Percentiles rank a stretch among this genome's conserved stretches.
These are phyloP conservation scores for Ramularia collo-cygni DNA, from an alignment of 2,329 filamentous ascomycete genomes.

Conservation along the genomic window DNA sequence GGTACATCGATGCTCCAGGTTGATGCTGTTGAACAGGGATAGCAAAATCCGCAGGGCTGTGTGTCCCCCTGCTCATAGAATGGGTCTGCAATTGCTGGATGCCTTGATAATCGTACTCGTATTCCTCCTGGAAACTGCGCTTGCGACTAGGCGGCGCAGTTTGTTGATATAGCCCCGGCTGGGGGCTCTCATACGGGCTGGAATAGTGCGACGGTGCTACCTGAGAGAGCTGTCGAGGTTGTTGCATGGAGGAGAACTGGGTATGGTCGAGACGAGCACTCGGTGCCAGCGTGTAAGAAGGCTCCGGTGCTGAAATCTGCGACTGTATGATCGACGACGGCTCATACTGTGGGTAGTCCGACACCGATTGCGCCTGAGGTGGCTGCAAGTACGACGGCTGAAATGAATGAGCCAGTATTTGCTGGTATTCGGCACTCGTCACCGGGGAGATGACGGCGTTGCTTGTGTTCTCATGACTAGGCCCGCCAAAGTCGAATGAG, in stretches of 20 bases:
- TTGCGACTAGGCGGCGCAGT: conserved; percentile 30
- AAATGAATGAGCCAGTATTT: conserved; percentile 22
- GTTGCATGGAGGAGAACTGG: conserved; percentile 22
- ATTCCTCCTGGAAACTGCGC: conserved; percentile 38
- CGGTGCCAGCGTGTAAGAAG: conserved; percentile 17
- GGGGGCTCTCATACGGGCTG: conserved; percentile 25
- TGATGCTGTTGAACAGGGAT: conserved; percentile 25
- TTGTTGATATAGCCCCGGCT: conserved; percentile 29
- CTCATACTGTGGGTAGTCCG: conserved; percentile 24
- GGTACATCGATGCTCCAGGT: conserved; percentile 13
- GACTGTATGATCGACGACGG: conserved; percentile 24
- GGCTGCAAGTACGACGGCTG: conserved; percentile 15
- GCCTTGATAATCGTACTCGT: conserved; percentile 35
- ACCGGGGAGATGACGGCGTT: conserved; percentile 13
- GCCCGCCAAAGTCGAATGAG: conserved; percentile 41
- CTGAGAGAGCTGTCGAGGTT: conserved; percentile 19
- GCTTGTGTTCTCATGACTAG: conserved; percentile 26
- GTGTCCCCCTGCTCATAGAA: conserved; percentile 21
- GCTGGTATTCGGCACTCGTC: conserved; percentile 23
- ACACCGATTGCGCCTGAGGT: conserved; percentile 12
- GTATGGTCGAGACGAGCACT: conserved; percentile 14
- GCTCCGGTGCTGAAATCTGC: conserved; percentile 23
- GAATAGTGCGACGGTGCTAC: conserved; percentile 24
- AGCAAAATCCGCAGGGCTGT: conserved; percentile 35
- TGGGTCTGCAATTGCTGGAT: conserved; percentile 33